phyloP scores from a whole-genome alignment of 331 rosid genomes.

The Spiraea crenata region DNA sequence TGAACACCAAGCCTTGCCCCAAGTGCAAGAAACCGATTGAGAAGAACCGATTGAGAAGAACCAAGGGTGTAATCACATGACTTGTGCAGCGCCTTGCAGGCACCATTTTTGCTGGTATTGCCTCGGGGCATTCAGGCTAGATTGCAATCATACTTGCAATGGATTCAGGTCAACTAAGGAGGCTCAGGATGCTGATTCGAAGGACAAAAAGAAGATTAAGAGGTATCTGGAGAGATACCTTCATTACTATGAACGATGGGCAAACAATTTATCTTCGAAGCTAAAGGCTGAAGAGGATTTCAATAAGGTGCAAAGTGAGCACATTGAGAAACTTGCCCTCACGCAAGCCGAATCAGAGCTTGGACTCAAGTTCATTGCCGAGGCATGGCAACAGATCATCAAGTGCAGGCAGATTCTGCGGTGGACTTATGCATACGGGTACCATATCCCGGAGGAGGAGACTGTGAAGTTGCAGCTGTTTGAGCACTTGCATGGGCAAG shows the following conservation, averaged over 20 bases:
- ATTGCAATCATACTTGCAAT: not conserved
- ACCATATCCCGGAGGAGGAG: constrained; percentile 36
- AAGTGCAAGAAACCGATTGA: constrained; percentile 79
- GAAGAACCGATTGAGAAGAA: constrained; percentile 72
- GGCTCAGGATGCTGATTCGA: too few relatives aligned
- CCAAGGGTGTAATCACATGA: constrained; percentile 77
- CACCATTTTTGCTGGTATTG: constrained; percentile 65
- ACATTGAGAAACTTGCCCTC: constrained; percentile 36
- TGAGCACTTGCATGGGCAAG: constrained; percentile 49
- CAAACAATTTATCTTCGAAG: not conserved
- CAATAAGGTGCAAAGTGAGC: too few relatives aligned
- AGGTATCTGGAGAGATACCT: not conserved
- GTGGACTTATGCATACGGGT: constrained; percentile 63
- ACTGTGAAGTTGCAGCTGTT: constrained; percentile 40
- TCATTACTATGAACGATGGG: constrained; percentile 13
- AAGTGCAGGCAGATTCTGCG: constrained; percentile 50
- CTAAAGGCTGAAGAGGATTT: not conserved
- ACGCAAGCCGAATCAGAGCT: constrained; percentile 29
- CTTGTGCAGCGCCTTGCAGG: constrained; percentile 62
- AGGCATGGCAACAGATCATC: constrained; percentile 57
- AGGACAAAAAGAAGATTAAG: not conserved
- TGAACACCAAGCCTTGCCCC: constrained; percentile 67
- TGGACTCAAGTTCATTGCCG: constrained; percentile 38
- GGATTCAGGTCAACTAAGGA: too few relatives aligned
- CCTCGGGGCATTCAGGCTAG: not conserved